phyloP scores from a whole-genome alignment of 257 asterid genomes.

The Solanum verrucosum region DNA sequence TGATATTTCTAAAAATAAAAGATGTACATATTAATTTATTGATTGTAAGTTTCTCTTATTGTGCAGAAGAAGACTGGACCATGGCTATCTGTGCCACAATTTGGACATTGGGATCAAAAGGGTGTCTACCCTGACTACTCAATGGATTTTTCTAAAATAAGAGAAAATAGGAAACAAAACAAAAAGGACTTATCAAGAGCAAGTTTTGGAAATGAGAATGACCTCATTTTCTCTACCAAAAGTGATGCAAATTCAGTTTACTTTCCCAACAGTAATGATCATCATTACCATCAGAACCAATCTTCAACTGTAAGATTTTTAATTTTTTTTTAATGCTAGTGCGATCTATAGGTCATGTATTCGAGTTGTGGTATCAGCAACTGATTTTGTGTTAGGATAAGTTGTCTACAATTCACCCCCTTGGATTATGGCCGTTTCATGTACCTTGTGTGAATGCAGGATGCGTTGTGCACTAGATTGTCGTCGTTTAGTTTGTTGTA shows the following conservation, averaged over 20 bases:
- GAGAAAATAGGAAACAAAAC: slow-evolving; percentile 89
- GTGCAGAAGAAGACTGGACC: slow-evolving; percentile 27
- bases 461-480: neutral
- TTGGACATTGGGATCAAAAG: slow-evolving; percentile 94
- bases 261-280: slow-evolving; percentile 15
- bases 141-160: slow-evolving; percentile 68
- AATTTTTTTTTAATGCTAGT: neutral
- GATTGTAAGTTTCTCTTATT: neutral
- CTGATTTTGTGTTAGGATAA: neutral
- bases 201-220: slow-evolving; percentile 80
- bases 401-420: neutral
- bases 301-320: slow-evolving; percentile 48
- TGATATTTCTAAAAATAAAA: neutral
- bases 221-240: slow-evolving; percentile 40
- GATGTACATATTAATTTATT: neutral
- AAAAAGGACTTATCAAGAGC: slow-evolving; percentile 80
- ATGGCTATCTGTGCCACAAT: slow-evolving; percentile 88
- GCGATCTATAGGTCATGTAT: neutral
- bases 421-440: neutral
- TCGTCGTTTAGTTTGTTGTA: neutral
- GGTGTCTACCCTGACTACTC: slow-evolving; percentile 72
- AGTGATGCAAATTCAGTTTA: slow-evolving; percentile 20
- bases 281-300: slow-evolving; percentile 23
- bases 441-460: neutral
- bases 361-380: accelerated